Evolutionary conservation across 106 monocot species (phyloP), one percentile per base, ranked within the genome.

Genomic region (Amphibolis antarctica): DNA sequence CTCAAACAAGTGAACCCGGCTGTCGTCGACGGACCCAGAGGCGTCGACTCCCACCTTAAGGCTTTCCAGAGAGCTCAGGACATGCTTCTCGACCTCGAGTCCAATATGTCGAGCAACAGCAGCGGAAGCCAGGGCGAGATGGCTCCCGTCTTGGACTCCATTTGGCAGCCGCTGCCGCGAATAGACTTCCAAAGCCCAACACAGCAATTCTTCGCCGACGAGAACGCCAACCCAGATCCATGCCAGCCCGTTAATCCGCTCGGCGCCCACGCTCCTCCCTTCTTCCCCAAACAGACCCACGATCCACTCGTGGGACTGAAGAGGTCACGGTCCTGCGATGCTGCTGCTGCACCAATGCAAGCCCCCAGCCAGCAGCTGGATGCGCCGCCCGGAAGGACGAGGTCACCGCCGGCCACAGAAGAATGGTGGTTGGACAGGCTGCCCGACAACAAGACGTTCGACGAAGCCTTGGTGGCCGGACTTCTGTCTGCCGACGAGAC

Each of bases 1-100:
- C 71, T 96, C 19, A 74, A 71, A 44, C 76, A 80, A 66, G 96
- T 96, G 71, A 73, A 59, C 25, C 81, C 81, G 0, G 82, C 84
- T 12, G 21, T 51, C 10, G 44, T 71, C 1, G 76, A 81, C 57
- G 77, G 66, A 30, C 74, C 75, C 0, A 62, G 91, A 36, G 86
- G 88, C 7, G 69, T 83, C 1, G 96, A 96, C 43, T 96, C 96
- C 1, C 89, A 96, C 59, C 72, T 86, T 18, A 96, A 89, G 62
- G 89, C 96, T 52, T 96, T 73, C 52, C 89, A 86, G 64, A 75
- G 96, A 20, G 86, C 89, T 1, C 84, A 86, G 76, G 96, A 89
- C 79, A 86, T 96, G 83, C 86, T 96, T 24, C 56, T 66, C 1
- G 89, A 86, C 23, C 72, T 92, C 10, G 83, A 92, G 66, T 51